A percentile compares a stretch with the other conserved stretches of the same genome.
Evolutionary conservation across 2,329 filamentous ascomycete species (phyloP).

Genomic region (Sclerotinia nivalis): DNA sequence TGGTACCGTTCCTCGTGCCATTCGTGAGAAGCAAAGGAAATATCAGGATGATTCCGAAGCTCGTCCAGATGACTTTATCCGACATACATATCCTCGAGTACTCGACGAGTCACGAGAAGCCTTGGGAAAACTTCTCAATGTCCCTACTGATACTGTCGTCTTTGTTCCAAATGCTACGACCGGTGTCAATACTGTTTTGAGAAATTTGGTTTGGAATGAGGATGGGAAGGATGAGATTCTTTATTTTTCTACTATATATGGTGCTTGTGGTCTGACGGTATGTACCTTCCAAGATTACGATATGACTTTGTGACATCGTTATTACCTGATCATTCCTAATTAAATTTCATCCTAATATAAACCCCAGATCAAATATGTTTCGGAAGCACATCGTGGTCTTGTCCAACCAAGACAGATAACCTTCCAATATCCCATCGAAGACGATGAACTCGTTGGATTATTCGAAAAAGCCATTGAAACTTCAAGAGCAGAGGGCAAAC

Average conservation of each 20-base stretch:
- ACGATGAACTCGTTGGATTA: slow-evolving; percentile 61
- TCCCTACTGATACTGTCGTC: slow-evolving; percentile 65
- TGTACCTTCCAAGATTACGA: background rate
- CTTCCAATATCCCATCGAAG: slow-evolving; percentile 68
- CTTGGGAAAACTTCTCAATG: slow-evolving; percentile 66
- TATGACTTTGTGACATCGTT: background rate
- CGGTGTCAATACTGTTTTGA: slow-evolving; percentile 76
- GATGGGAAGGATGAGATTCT: slow-evolving; percentile 70
- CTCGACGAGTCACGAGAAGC: slow-evolving; percentile 66
- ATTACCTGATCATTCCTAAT: background rate
- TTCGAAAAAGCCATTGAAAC: slow-evolving; percentile 61
- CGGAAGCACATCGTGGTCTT: slow-evolving; percentile 58
- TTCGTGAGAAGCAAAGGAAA: slow-evolving; percentile 60
- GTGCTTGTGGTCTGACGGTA: slow-evolving; percentile 70
- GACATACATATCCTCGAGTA: slow-evolving; percentile 62
- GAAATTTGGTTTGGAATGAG: slow-evolving; percentile 65
- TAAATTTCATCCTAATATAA: background rate
- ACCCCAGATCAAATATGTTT: slow-evolving; percentile 54
- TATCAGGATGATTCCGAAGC: slow-evolving; percentile 69
- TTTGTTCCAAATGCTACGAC: slow-evolving; percentile 81
- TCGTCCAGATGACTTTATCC: slow-evolving; percentile 73
- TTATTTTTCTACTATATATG: slow-evolving; percentile 59
- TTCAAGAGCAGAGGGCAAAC: slow-evolving; percentile 57
- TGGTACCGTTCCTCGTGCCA: slow-evolving; percentile 67
- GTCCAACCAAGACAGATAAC: slow-evolving; percentile 55